Evolutionary conservation across 805 yeast genomes (phyloP).

Genomic region (Tetrapisispora fleetii): DNA sequence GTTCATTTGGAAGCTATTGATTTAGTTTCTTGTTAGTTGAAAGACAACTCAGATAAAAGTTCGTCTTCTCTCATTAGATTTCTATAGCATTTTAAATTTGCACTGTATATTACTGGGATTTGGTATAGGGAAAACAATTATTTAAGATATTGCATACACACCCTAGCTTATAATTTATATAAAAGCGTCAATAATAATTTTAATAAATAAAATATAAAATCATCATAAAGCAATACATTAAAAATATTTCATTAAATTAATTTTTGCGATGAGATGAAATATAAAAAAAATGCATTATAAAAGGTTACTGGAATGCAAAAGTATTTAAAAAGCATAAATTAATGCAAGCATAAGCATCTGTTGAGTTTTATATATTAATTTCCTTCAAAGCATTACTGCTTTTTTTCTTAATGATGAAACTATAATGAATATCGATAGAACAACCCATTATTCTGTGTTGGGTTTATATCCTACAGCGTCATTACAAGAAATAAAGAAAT

Average conservation of each 20-base stretch:
- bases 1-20: conserved; percentile 52
- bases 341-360: too few relatives aligned
- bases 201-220: neutral
- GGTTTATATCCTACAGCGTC: conserved; percentile 21
- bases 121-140: neutral
- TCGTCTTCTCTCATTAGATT: neutral
- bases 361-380: too few relatives aligned
- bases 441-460: conserved; percentile 24
- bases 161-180: neutral
- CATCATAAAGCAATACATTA: too few relatives aligned
- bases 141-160: neutral
- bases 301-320: too few relatives aligned
- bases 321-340: too few relatives aligned
- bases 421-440: conserved; percentile 19
- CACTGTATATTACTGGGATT: conserved; percentile 2
- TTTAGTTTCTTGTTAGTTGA: conserved; percentile 42
- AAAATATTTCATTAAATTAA: too few relatives aligned
- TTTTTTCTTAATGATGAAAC: neutral
- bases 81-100: neutral
- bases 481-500: conserved; percentile 48
- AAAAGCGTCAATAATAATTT: neutral
- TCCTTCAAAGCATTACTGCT: neutral
- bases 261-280: neutral
- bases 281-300: too few relatives aligned
- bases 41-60: neutral